A percentile compares a stretch with the other conserved stretches of the same genome.
Conservation (phyloP, 2,329 filamentous ascomycete genomes). For the Pseudogymnoascus sp. region DNA sequence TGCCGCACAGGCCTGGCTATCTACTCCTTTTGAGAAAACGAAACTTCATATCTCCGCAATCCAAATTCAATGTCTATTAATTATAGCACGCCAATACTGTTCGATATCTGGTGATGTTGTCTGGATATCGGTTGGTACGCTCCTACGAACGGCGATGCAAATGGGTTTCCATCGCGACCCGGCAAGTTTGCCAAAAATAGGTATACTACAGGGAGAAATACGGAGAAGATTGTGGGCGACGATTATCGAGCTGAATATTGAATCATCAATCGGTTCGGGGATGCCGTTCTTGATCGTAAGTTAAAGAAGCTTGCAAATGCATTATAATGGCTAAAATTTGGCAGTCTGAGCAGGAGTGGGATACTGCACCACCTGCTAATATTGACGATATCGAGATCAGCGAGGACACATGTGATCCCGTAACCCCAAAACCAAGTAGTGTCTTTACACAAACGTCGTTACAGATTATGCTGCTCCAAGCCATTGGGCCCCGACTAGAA, state of each 20-base stretch:
- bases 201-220: slow-evolving; percentile 44
- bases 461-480: slow-evolving; percentile 39
- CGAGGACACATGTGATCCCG: slow-evolving; percentile 27
- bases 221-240: slow-evolving; percentile 51
- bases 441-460: slow-evolving; percentile 44
- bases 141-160: slow-evolving; percentile 48
- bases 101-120: slow-evolving; percentile 43
- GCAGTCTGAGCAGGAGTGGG: slow-evolving; percentile 37
- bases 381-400: slow-evolving; percentile 45
- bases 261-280: slow-evolving; percentile 44
- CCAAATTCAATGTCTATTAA: slow-evolving; percentile 46
- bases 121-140: slow-evolving; percentile 44
- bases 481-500: slow-evolving; percentile 37
- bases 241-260: slow-evolving; percentile 47
- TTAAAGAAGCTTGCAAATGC: neutral
- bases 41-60: slow-evolving; percentile 42
- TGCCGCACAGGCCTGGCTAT: slow-evolving; percentile 20
- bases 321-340: neutral
- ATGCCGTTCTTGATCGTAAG: slow-evolving; percentile 39
- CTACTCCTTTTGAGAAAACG: slow-evolving; percentile 38
- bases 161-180: slow-evolving; percentile 56
- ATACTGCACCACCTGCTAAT: slow-evolving; percentile 44
- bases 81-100: slow-evolving; percentile 42
- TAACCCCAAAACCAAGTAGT: slow-evolving; percentile 20
- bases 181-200: slow-evolving; percentile 40